Evolutionary conservation across 345 rosid genomes (phyloP), one percentile per base, ranked within the genome.

Genomic region (Physaria fendleri): DNA sequence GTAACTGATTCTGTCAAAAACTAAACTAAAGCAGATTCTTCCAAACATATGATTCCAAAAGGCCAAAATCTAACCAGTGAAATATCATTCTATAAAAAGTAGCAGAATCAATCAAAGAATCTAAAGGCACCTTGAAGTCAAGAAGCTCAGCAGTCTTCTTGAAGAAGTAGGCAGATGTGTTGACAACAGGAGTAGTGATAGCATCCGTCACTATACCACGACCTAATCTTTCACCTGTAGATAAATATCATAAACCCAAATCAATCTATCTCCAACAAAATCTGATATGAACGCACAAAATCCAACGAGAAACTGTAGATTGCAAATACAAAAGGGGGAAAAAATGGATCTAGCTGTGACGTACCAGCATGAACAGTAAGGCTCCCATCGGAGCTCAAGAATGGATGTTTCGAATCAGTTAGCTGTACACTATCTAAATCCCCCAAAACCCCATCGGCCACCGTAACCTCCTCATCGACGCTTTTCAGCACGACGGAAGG

Each of bases 161-260:
- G 71, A 89, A 93, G 81, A 81, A 82, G 51, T 87, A 89, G 2
- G 96, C 99, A 71, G 99, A 80, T 32, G 99, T 89, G 62, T 89
- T 87, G 66, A 89, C 94, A 45, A 89, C 89, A 1, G 96, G 99
- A 11, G 99, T 93, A 4, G 99, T 89, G 62, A 93, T 89, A 59
- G 95, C 96, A 85, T 93, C 99, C 2, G 95, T 93, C 35, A 85
- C 95, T 55, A 93, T 89, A 38, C 94, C 92, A 53, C 99, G 91
- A 51, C 97, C 99, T 64, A 87, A 82, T 71, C 97, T 78, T 53
- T 93, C 99, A 66, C 97, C 99, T 93, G 66, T 40, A n/a, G n/a
- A 28, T 1, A 30, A 47, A 14, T 12, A 20, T 40, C 35, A 20
- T 8, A 45, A 56, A 35, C 11, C 30, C 64, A 6, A 22, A 24